These are phyloP conservation scores for Coniella lustricola DNA, from an alignment of 2,329 filamentous ascomycete species.

Conservation along the genomic window DNA sequence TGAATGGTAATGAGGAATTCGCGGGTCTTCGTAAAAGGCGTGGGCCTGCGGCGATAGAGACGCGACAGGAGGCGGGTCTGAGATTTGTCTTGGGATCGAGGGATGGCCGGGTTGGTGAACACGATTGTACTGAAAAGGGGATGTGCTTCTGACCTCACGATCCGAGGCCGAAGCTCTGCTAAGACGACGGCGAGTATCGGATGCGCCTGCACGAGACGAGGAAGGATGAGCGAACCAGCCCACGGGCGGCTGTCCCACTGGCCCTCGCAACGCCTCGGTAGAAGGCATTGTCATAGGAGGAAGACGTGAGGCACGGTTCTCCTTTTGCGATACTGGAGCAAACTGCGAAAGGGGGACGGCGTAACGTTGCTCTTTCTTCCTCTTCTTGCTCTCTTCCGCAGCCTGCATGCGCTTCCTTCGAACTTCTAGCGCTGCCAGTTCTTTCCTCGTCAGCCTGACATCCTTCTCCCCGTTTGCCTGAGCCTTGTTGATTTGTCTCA, in stretches of 20 bases:
- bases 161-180: slow-evolving; percentile 28
- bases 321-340: slow-evolving; percentile 33
- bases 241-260: slow-evolving; percentile 37
- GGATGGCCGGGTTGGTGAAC: slow-evolving; percentile 26
- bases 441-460: slow-evolving; percentile 71
- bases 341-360: slow-evolving; percentile 48
- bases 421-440: slow-evolving; percentile 73
- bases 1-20: slow-evolving; percentile 20
- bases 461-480: slow-evolving; percentile 69
- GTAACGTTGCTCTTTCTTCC: slow-evolving; percentile 39
- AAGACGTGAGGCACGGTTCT: slow-evolving; percentile 23
- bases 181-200: slow-evolving; percentile 35
- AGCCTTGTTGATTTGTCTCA: slow-evolving; percentile 73
- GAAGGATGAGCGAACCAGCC: slow-evolving; percentile 45
- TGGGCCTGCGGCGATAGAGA: slow-evolving; percentile 27
- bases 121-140: slow-evolving; percentile 41
- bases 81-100: slow-evolving; percentile 34
- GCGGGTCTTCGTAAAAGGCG: slow-evolving; percentile 26
- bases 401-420: slow-evolving; percentile 53
- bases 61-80: slow-evolving; percentile 34
- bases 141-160: slow-evolving; percentile 23
- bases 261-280: slow-evolving; percentile 29
- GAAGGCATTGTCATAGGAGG: slow-evolving; percentile 31
- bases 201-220: slow-evolving; percentile 18
- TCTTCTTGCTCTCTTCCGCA: slow-evolving; percentile 27